A percentile compares a stretch with the other conserved stretches of the same genome.
phyloP scores from a whole-genome alignment of 768 basidiomycete genomes.

The Serendipita vermifera region DNA sequence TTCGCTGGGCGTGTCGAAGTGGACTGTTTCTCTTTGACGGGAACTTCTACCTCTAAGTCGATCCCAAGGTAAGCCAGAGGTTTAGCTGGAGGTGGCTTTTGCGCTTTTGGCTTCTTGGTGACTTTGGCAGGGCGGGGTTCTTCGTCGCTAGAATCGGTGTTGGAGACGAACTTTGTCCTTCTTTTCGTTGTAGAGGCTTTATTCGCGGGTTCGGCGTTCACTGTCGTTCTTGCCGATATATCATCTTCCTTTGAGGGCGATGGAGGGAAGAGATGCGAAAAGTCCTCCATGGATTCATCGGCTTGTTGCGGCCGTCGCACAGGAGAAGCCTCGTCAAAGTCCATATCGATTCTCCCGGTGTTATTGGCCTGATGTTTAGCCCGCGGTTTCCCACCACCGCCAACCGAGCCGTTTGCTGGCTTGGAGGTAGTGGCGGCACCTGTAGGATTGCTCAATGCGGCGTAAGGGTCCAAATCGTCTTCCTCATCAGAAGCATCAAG shows the following conservation, averaged over 20 bases:
- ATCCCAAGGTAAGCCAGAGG: too few species aligned
- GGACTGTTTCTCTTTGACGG: too few species aligned
- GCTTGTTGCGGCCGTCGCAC: not conserved
- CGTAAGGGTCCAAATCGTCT: not conserved
- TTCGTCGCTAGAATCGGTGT: too few species aligned
- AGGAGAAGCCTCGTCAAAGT: not conserved
- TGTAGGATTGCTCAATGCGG: not conserved
- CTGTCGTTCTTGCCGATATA: too few species aligned
- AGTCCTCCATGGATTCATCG: constrained; percentile 6
- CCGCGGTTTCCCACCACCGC: not conserved
- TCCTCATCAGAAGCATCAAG: not conserved
- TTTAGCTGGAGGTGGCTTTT: too few species aligned
- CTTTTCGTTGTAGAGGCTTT: too few species aligned
- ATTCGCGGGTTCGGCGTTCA: too few species aligned
- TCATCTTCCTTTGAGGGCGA: not conserved
- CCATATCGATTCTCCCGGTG: not conserved
- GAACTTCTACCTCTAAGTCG: too few species aligned
- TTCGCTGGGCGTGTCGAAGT: too few species aligned
- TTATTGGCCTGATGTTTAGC: not conserved
- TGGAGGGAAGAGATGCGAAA: not conserved
- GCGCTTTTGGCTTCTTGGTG: too few species aligned
- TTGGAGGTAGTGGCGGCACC: not conserved
- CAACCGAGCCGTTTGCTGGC: not conserved
- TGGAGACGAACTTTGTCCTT: too few species aligned
- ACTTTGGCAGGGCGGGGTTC: too few species aligned